Conservation (phyloP, 306 rosid genomes). For the Corylus heterophylla region DNA sequence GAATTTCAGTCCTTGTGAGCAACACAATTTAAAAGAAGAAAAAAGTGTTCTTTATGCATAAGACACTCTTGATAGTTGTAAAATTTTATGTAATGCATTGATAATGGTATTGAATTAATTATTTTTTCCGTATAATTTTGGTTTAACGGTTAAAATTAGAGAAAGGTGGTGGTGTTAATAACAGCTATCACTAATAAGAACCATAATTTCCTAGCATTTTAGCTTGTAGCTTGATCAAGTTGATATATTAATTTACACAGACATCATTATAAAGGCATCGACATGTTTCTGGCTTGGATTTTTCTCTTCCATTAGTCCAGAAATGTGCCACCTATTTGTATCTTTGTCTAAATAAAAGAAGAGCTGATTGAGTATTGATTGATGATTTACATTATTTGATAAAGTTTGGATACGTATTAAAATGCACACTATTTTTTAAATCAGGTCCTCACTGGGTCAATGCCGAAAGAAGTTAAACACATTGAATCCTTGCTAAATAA, state of each 20-base stretch:
- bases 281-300: not conserved
- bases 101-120: not conserved
- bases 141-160: not conserved
- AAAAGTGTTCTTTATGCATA: not conserved
- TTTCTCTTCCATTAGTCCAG: not conserved
- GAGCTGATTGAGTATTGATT: not conserved
- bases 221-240: not conserved
- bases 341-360: not conserved
- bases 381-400: not conserved
- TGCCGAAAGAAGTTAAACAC: slow-evolving; percentile 85
- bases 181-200: not conserved
- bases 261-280: not conserved
- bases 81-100: not conserved
- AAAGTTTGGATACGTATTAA: not conserved
- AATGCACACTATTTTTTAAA: slow-evolving; percentile 1
- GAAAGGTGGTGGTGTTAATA: not conserved
- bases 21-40: slow-evolving; percentile 4
- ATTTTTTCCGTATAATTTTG: not conserved
- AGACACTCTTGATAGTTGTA: not conserved
- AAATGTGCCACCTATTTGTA: not conserved
- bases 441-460: slow-evolving; percentile 73
- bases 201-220: not conserved
- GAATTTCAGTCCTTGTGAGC: not conserved
- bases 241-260: not conserved
- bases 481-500: slow-evolving; percentile 79